phyloP scores from a whole-genome alignment of 129 eudicot species.

The Scalesia atractyloides region DNA sequence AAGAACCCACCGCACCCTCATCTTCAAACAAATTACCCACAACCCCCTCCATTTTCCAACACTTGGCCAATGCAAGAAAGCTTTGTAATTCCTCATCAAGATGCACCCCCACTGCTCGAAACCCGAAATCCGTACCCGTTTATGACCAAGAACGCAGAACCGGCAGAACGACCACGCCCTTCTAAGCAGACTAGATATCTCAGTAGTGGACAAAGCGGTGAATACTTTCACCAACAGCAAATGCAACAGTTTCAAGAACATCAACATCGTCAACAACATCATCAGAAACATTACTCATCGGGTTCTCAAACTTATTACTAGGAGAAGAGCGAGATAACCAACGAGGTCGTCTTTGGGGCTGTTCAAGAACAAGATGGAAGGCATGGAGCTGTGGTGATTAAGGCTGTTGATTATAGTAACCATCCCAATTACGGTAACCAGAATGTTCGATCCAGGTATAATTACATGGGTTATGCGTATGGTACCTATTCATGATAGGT shows the following conservation, averaged over 20 bases:
- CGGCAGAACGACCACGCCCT: conserved; percentile 49
- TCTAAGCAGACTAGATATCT: conserved; percentile 54
- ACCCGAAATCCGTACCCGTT: conserved; percentile 54
- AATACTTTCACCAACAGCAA: conserved; percentile 44
- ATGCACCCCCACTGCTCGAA: conserved; percentile 70
- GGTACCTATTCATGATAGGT: conserved; percentile 44
- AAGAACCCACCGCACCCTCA: conserved; percentile 39
- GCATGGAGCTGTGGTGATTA: conserved; percentile 75
- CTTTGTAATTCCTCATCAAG: conserved; percentile 62
- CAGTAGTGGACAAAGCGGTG: conserved; percentile 41
- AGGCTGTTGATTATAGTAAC: conserved; percentile 81
- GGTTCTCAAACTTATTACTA: conserved; percentile 62
- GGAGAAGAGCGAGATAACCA: conserved; percentile 56
- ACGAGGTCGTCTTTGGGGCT: conserved; percentile 92
- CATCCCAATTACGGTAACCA: conserved; percentile 40
- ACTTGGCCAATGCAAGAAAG: conserved; percentile 84
- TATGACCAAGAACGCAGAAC: conserved; percentile 43
- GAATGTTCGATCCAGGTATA: conserved; percentile 72
- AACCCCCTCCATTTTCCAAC: conserved; percentile 42
- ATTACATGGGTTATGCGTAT: conserved; percentile 67
- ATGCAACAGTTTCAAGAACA: conserved; percentile 54
- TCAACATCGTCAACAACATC: conserved; percentile 58
- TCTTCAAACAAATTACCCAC: conserved; percentile 55
- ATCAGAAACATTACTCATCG: conserved; percentile 59
- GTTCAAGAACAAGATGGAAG: conserved; percentile 84